A percentile compares a stretch with the other conserved stretches of the same genome.
phyloP scores from a whole-genome alignment of 1,284 basidiomycete species.

The Cutaneotrichosporon sp. region DNA sequence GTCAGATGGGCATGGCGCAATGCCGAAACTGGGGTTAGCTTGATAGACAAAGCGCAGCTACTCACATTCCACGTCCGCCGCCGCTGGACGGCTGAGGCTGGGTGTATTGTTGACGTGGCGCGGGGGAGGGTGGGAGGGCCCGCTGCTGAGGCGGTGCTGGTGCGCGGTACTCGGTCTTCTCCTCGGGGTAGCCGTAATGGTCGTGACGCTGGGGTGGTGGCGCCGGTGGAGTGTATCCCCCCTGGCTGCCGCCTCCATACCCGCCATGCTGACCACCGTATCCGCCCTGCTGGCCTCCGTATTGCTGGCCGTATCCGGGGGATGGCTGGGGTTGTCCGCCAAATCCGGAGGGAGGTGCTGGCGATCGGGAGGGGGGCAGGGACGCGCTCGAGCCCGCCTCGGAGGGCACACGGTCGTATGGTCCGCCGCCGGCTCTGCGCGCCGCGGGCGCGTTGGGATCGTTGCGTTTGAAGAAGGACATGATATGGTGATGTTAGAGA shows the following conservation, averaged over 20 bases:
- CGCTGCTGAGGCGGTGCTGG: slow-evolving; percentile 1
- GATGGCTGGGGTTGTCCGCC: slow-evolving; percentile 3
- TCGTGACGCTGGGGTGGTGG: slow-evolving; percentile 10
- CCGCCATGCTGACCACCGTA: slow-evolving; percentile 16
- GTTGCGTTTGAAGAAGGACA: slow-evolving; percentile 44
- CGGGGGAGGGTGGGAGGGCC: slow-evolving; percentile 13
- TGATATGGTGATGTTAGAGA: not conserved
- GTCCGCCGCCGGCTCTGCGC: slow-evolving; percentile 30
- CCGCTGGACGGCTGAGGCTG: slow-evolving; percentile 17
- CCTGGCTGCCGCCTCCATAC: slow-evolving; percentile 8
- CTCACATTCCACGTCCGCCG: slow-evolving; percentile 40
- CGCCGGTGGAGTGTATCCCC: slow-evolving; percentile 9
- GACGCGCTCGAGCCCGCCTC: slow-evolving; percentile 28
- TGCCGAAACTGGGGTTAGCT: slow-evolving; percentile 21
- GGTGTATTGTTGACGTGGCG: slow-evolving; percentile 12
- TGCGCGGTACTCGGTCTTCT: slow-evolving; percentile 24
- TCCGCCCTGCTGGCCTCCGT: not conserved
- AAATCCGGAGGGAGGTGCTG: slow-evolving; percentile 31
- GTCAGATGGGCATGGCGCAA: slow-evolving; percentile 54
- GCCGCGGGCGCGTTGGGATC: slow-evolving; percentile 45
- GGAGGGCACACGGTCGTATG: slow-evolving; percentile 46
- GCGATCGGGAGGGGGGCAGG: slow-evolving; percentile 19
- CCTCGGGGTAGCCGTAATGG: slow-evolving; percentile 18
- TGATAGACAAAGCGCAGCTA: not conserved
- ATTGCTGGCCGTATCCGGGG: slow-evolving; percentile 13